These are phyloP conservation scores for Dactylellina drechsleri DNA, from an alignment of 2,329 filamentous ascomycete genomes.

Conservation along the genomic window DNA sequence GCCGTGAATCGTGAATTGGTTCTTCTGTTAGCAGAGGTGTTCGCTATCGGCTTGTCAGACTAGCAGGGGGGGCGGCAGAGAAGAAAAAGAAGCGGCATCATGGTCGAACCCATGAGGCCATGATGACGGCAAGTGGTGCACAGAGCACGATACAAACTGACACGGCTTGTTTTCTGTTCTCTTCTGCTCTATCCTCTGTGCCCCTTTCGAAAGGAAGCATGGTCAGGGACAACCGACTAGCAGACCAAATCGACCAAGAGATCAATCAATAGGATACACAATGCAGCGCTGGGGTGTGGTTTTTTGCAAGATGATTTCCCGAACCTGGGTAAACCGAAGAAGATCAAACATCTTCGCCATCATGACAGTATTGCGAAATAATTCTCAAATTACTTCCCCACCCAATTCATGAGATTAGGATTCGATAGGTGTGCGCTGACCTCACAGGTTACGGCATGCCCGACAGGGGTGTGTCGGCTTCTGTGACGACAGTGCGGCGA, in stretches of 20 bases:
- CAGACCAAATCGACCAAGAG: too few relatives aligned
- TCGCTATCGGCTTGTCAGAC: conserved; percentile 44
- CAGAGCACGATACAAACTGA: background rate
- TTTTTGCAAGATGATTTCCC: too few relatives aligned
- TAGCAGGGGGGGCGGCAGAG: conserved; percentile 49
- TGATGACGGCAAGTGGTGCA: conserved; percentile 45
- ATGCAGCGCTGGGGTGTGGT: too few relatives aligned
- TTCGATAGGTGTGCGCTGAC: background rate
- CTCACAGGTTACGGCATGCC: conserved; percentile 26
- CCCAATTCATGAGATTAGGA: too few relatives aligned
- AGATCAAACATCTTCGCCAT: too few relatives aligned
- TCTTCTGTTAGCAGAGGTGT: too few relatives aligned
- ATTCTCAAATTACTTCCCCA: too few relatives aligned
- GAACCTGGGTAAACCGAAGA: too few relatives aligned
- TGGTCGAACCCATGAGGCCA: conserved; percentile 47
- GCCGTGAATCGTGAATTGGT: background rate
- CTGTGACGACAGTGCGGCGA: conserved; percentile 47
- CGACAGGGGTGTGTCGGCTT: conserved; percentile 22
- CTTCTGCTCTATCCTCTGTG: too few relatives aligned
- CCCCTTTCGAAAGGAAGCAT: too few relatives aligned
- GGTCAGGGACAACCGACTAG: background rate
- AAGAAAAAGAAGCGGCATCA: conserved; percentile 52
- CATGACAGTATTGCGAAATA: too few relatives aligned
- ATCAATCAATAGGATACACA: too few relatives aligned
- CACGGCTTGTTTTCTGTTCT: background rate